These are phyloP conservation scores for Geotrichum restrictum DNA, from an alignment of 1,139 yeast species.

Conservation along the genomic window DNA sequence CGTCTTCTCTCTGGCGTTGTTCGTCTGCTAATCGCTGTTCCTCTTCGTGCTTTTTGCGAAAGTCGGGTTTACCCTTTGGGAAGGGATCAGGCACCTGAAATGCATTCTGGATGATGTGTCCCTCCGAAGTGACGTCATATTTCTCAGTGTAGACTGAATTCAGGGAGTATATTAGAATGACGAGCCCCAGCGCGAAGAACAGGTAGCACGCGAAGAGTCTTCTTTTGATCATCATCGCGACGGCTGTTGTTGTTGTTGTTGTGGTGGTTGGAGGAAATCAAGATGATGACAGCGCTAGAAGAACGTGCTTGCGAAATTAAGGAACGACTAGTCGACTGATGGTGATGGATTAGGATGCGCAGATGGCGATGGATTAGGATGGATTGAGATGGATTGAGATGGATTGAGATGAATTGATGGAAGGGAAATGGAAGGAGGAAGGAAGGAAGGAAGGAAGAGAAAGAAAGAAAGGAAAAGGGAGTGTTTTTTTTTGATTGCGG, in stretches of 20 bases:
- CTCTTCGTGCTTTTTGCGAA: slow-evolving; percentile 20
- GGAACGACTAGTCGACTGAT: too few relatives aligned
- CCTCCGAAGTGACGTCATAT: slow-evolving; percentile 18
- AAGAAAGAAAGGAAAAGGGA: slow-evolving; percentile 22
- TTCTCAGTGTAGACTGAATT: slow-evolving; percentile 19
- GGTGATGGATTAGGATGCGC: too few relatives aligned
- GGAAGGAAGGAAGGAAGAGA: slow-evolving; percentile 30
- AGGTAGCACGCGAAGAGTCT: slow-evolving; percentile 21
- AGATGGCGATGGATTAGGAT: background rate
- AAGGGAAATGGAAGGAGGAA: slow-evolving; percentile 21
- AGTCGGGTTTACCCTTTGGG: slow-evolving; percentile 22
- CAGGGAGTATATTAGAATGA: slow-evolving; percentile 19
- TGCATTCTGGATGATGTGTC: slow-evolving; percentile 14
- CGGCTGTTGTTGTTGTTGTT: too few relatives aligned
- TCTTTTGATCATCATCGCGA: slow-evolving; percentile 20
- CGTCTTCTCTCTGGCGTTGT: slow-evolving; percentile 1
- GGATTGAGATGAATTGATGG: background rate
- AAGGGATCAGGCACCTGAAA: slow-evolving; percentile 21
- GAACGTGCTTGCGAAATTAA: too few relatives aligned
- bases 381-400: background rate
- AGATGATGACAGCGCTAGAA: background rate
- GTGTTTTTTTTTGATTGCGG: background rate
- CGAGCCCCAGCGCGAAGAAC: slow-evolving; percentile 17
- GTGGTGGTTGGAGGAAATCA: too few relatives aligned
- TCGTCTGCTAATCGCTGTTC: slow-evolving; percentile 10